These are phyloP conservation scores for Carex pumila DNA, from an alignment of 176 grass and related monocot species.

Conservation along the genomic window DNA sequence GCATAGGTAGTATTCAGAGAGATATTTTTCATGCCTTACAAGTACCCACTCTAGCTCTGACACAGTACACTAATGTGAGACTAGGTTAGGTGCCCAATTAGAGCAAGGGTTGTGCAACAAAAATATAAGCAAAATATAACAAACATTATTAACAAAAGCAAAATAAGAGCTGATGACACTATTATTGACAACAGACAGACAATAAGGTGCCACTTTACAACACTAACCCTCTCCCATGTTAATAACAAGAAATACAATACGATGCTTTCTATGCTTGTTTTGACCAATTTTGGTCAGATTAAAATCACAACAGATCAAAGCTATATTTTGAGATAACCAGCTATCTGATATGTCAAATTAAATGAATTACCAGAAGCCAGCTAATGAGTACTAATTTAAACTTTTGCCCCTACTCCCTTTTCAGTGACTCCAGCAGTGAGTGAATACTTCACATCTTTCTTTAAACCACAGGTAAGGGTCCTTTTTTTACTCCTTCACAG, in stretches of 20 bases:
- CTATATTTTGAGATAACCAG: background rate
- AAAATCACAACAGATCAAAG: constrained; percentile 6
- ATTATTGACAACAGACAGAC: background rate
- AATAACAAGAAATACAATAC: background rate
- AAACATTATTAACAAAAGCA: background rate
- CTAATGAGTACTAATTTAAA: constrained; percentile 12
- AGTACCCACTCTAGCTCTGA: background rate
- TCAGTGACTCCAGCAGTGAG: background rate
- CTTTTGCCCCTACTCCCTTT: background rate
- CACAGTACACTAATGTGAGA: background rate
- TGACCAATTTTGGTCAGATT: constrained; percentile 4
- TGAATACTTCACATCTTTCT: background rate
- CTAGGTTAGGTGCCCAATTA: background rate
- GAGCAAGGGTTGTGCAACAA: background rate
- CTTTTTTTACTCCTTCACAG: background rate
- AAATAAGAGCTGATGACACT: background rate
- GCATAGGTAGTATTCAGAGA: background rate
- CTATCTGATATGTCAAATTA: background rate
- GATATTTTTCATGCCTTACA: background rate
- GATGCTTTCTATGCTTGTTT: constrained; percentile 1
- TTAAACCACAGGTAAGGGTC: background rate
- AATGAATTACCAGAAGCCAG: background rate
- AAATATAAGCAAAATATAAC: background rate
- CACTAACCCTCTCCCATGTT: background rate
- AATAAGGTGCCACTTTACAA: background rate